Base-by-base conservation (phyloP, 441 rosid species). In the Aleurites moluccanus region DNA sequence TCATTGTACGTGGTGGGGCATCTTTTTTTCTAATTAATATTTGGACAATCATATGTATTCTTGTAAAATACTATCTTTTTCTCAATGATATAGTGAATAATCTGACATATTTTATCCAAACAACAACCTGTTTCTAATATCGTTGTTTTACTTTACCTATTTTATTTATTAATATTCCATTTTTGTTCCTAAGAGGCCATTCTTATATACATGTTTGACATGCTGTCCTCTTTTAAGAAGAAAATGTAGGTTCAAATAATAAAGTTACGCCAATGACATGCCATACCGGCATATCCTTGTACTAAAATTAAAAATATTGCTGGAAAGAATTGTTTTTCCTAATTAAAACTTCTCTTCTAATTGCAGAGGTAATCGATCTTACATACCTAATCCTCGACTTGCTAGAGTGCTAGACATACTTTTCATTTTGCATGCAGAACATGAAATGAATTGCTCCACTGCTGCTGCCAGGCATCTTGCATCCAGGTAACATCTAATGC, bases 401-500 rank as follows among this genome's bases (percentile, higher is more conserved):
- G 98, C 98, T 77, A 87, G 94, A 71, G 99, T 91, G 63, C 74
- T 96, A 33, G 99, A 96, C 77, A 67, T 93, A 47, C 94, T 96
- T 81, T 96, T 96, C 83, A 90, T 96, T 77, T 81, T 96, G 72
- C 99, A 92, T 77, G 99, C 99, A 20, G 99, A 94, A 82, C 99
- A 94, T 85, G 99, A 94, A 81, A 94, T 96, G 99, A 93, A 96
- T 79, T 96, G 99, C 75, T 93, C 98, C 9, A 93, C 99, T 33
- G 80, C 98, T 78, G 98, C 99, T 85, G 99, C 97, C 47, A 89
- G 97, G 62, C 99, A 96, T 86, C 99, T 96, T 80, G 97, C 98
- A 47, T 96, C 97, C 62, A 89, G 99, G 99, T 91, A 83, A 73
- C 63, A 72, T 74, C 64, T 70, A 75, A 53, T 70, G 1, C 67